Percentiles rank a stretch among this genome's conserved stretches.
These are phyloP conservation scores for Fusarium poae DNA, from an alignment of 2,329 filamentous ascomycete genomes.

Conservation along the genomic window DNA sequence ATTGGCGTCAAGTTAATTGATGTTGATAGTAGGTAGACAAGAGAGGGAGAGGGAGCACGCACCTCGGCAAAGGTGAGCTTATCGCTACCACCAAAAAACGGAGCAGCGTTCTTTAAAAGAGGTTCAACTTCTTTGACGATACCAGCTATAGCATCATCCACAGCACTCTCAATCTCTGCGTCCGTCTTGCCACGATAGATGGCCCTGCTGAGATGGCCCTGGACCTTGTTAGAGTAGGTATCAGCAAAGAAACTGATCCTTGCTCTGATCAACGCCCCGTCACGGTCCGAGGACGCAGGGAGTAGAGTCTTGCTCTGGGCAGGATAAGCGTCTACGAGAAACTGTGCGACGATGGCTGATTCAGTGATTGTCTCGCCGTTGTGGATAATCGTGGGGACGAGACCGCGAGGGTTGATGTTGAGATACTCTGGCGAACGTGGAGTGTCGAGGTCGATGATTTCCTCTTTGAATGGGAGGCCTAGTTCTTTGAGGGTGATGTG, in stretches of 20 bases:
- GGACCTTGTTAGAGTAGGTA: conserved; percentile 71
- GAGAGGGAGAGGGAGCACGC: conserved; percentile 17
- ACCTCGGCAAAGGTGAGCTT: conserved; percentile 82
- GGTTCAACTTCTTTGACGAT: conserved; percentile 81
- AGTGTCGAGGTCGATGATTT: conserved; percentile 76
- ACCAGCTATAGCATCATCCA: conserved; percentile 64
- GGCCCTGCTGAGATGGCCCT: conserved; percentile 60
- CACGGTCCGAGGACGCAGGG: conserved; percentile 65
- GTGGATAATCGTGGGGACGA: conserved; percentile 79
- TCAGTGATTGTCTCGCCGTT: conserved; percentile 77
- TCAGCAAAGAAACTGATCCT: conserved; percentile 80
- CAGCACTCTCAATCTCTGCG: conserved; percentile 63
- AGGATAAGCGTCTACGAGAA: conserved; percentile 76
- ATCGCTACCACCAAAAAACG: conserved; percentile 74
- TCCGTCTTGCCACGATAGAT: conserved; percentile 60
- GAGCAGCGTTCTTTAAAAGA: conserved; percentile 67
- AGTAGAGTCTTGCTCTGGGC: conserved; percentile 66
- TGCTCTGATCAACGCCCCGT: conserved; percentile 72
- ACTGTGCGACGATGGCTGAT: conserved; percentile 79
- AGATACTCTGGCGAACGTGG: conserved; percentile 82
- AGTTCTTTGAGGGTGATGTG: conserved; percentile 79
- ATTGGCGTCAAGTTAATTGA: neutral
- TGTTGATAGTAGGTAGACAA: too few species aligned
- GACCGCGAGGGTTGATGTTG: conserved; percentile 80
- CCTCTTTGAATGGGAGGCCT: conserved; percentile 74